Evolutionary conservation across 257 asterid genomes (phyloP).

Genomic region (Solanum habrochaites): DNA sequence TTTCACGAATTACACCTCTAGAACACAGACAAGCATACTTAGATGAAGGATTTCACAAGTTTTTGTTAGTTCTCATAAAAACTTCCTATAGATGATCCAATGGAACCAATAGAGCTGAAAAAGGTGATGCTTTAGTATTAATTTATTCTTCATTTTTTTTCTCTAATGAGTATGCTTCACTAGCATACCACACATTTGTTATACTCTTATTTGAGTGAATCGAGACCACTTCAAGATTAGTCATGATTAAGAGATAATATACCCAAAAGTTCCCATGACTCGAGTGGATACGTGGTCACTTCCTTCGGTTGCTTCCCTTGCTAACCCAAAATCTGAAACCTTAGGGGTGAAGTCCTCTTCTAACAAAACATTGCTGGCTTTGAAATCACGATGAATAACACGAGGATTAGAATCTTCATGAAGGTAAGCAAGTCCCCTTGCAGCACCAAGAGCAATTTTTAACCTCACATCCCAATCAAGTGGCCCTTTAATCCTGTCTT

Average conservation of each 20-base stretch:
- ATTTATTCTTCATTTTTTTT: neutral
- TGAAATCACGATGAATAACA: conserved; percentile 94
- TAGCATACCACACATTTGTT: neutral
- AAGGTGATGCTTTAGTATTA: neutral
- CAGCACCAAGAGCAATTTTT: conserved; percentile 96
- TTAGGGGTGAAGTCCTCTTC: conserved; percentile 91
- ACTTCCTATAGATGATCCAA: neutral
- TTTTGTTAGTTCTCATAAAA: neutral
- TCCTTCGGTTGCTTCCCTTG: conserved; percentile 96
- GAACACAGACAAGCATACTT: neutral
- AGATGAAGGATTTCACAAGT: neutral
- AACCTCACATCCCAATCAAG: conserved; percentile 96
- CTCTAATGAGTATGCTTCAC: neutral
- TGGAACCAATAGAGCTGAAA: neutral
- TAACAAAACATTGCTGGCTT: conserved; percentile 84
- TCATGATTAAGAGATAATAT: conserved; percentile 9
- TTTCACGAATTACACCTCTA: neutral
- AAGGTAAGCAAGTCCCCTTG: conserved; percentile 94
- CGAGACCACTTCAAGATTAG: neutral
- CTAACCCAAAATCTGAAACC: conserved; percentile 97
- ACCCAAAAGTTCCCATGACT: conserved; percentile 99
- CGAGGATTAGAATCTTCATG: conserved; percentile 99
- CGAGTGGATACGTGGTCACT: conserved; percentile 89
- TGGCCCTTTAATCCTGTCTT: conserved; percentile 42
- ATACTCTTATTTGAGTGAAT: neutral